Base-by-base conservation (phyloP, 371 early-diverging fungal genomes). In the Chytridium lagenaria region DNA sequence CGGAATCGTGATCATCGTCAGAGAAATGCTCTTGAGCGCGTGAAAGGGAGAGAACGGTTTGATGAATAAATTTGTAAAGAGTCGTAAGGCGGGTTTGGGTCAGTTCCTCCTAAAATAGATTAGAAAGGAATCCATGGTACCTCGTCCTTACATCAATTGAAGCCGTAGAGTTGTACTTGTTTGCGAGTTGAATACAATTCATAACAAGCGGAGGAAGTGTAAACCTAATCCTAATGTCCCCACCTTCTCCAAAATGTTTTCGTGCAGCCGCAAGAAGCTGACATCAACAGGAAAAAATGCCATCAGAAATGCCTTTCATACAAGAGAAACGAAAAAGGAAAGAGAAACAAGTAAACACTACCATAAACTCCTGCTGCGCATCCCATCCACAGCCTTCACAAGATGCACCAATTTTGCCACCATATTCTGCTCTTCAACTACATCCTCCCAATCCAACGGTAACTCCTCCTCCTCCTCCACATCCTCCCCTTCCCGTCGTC, bases 181-280 rank as follows among this genome's bases (percentile, higher is more conserved):
- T 74, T 28, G 92, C 90, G 31, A 96, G 83, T 40, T 90, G 89
- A 23, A 94, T 82, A 40, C 90, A 88, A 2, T 88, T 87, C 39
- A 87, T 81, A 26, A 93, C 85, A 34, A 98, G 79, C 2, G 97
- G 88, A 22, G 97, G 96, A 76, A 93, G 91, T 26, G 95, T 94
- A 74, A 91, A 94, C 49, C 90, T 86, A 50, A 96, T 90, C 38
- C 95, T 89, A 65, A 91, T 73, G 52, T 81, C 90, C 19, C 93
- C 95, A 69, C 95, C 94, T 72, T 92, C 90, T 15, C 85, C 87
- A 61, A 97, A 88, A 70, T 92, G 91, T 63, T 93, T 91, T 33
- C 93, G 84, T 19, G 92, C 93, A 1, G 92, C 86, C 1, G 90
- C 88, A 34, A 96, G 80, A 23, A 96, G 86, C 85, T 90, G 80